Evolutionary conservation across 495 filamentous ascomycete genomes (phyloP), one percentile per base, ranked within the genome.

Genomic region (Penicillium malachiteum): DNA sequence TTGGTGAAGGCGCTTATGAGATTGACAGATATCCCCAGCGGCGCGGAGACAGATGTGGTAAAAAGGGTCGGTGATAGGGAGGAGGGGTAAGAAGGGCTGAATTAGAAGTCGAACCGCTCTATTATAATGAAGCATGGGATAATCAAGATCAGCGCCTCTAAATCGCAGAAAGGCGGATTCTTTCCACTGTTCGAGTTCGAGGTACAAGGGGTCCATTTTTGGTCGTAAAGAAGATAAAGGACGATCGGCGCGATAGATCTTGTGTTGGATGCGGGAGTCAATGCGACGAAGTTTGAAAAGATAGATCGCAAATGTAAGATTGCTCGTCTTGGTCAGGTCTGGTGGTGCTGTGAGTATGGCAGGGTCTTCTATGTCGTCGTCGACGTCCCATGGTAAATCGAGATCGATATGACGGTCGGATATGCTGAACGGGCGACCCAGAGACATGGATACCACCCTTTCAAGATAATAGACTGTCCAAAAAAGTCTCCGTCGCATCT

Each of bases 401-500:
- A 78, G 72, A 55, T 82, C 78, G 44, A 82, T 82, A 55, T 82
- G 72, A 48, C 78, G 69, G 52, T 82, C 78, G 17, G 77, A 72
- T 16, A 82, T 78, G 39, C 77, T 80, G 54, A 78, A 76, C 0
- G 79, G 79, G 10, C 79, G 70, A 5, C 78, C 79, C 11, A 80
- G 70, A 5, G 75, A 79, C 64, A 81, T 75, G 9, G 77, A 78
- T 26, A 80, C 74, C 0, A 77, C 73, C 44, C 78, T 51, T 55
- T 82, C 78, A 4, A 82, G 65, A 42, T 79, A 81, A 56, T 82
- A 82, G 0, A 80, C 77, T 0, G 73, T 80, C 78, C 78, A 82
- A 44, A 82, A 82, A 0, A 82, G 68, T 18, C 78, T 67, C 6
- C 78, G 67, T 30, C 78, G 72, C 68, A 79, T 72, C 47, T 81